Percentiles rank a stretch among this genome's conserved stretches.
Evolutionary conservation across 78 protist genomes (phyloP).

Genomic region (Chrysochromulina tobinii): DNA sequence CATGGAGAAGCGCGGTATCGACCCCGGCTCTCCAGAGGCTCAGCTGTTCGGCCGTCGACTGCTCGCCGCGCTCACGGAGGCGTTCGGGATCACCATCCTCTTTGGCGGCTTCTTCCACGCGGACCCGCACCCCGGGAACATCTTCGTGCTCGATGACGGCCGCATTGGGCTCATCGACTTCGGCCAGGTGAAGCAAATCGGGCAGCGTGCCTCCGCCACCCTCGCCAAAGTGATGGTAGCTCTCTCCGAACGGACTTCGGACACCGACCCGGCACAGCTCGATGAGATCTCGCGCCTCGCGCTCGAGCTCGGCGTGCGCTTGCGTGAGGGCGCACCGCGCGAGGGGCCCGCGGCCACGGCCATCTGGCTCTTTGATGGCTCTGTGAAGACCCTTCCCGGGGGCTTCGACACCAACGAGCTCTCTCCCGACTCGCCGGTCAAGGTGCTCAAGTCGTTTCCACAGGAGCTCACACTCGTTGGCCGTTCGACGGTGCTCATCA

Average conservation of each 20-base stretch:
- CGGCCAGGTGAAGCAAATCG: constrained; percentile 57
- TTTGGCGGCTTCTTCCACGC: constrained; percentile 52
- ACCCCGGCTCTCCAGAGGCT: background rate
- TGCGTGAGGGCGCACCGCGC: background rate
- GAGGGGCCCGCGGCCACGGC: constrained; percentile 29
- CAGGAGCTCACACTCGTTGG: background rate
- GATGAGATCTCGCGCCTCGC: background rate
- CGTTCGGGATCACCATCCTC: constrained; percentile 47
- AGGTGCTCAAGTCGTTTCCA: background rate
- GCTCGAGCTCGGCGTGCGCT: constrained; percentile 4
- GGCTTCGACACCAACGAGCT: constrained; percentile 15
- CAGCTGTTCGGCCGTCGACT: background rate
- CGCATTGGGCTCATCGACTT: constrained; percentile 60
- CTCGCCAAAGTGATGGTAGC: constrained; percentile 25
- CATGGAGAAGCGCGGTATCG: background rate
- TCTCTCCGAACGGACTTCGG: constrained; percentile 5
- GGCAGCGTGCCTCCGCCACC: background rate
- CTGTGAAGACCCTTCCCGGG: background rate
- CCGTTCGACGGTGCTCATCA: constrained; percentile 8
- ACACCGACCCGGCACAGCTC: background rate
- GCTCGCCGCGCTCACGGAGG: constrained; percentile 28
- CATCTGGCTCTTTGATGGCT: constrained; percentile 24
- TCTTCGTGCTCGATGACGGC: constrained; percentile 55
- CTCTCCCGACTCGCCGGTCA: constrained; percentile 5
- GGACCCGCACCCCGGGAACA: constrained; percentile 67